phyloP scores from a whole-genome alignment of 176 grass and related monocot genomes.

The Chrysopogon serrulatus region DNA sequence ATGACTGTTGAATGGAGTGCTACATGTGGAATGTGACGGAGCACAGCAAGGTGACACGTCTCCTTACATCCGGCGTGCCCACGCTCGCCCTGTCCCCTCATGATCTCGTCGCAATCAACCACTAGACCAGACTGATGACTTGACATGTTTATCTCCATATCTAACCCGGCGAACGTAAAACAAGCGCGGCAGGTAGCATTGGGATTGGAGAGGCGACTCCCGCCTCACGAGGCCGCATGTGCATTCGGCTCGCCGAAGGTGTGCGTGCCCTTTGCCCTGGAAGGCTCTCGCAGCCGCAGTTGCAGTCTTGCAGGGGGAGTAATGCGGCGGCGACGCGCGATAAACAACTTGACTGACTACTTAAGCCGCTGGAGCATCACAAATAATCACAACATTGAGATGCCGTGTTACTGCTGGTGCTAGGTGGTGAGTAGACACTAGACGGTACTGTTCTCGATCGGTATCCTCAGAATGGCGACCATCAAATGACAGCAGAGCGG shows the following conservation, averaged over 20 bases:
- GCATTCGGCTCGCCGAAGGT: not conserved
- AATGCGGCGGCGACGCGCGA: not conserved
- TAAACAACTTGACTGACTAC: too few species aligned
- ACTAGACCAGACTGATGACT: too few species aligned
- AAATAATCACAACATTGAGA: not conserved
- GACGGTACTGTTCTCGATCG: too few species aligned
- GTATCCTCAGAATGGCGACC: too few species aligned
- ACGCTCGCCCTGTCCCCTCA: too few species aligned
- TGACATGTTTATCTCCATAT: not conserved
- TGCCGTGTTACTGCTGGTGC: not conserved
- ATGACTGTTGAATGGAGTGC: too few species aligned
- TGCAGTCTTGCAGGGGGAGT: not conserved
- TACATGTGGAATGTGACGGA: too few species aligned
- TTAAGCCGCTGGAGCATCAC: not conserved
- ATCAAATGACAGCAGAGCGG: too few species aligned
- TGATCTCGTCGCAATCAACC: too few species aligned
- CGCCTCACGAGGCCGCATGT: not conserved
- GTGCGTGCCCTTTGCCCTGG: not conserved
- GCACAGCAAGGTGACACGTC: too few species aligned
- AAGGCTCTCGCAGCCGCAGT: not conserved
- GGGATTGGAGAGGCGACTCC: not conserved
- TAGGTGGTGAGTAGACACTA: not conserved
- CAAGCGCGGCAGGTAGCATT: not conserved
- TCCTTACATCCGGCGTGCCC: too few species aligned
- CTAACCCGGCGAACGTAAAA: not conserved